These are phyloP conservation scores for Heliamphora exappendiculata DNA, from an alignment of 148 eudicot genomes.

Conservation along the genomic window DNA sequence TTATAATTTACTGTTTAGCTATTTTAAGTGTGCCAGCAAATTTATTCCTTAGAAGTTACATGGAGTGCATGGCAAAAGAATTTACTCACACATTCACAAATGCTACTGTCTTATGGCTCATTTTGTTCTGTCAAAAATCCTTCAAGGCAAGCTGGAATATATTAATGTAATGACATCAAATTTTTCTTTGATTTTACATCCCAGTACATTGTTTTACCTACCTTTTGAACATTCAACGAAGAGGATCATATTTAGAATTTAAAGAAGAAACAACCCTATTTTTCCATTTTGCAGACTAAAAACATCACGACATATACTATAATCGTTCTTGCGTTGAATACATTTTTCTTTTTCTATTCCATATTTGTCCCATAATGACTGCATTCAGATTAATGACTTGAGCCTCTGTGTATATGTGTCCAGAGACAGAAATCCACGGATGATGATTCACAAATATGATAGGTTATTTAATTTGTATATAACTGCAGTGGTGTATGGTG, in stretches of 20 bases:
- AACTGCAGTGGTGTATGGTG: background rate
- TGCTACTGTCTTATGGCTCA: background rate
- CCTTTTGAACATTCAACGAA: background rate
- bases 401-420: background rate
- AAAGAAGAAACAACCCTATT: background rate
- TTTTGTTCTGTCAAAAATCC: background rate
- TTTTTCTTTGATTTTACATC: background rate
- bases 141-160: background rate
- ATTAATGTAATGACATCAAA: background rate
- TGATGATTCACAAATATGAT: background rate
- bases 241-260: background rate
- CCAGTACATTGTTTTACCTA: background rate
- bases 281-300: too few species aligned
- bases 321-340: background rate
- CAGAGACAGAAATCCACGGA: background rate
- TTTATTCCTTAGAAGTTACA: too few species aligned
- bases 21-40: background rate
- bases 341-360: background rate
- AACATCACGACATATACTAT: too few species aligned
- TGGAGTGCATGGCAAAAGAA: too few species aligned
- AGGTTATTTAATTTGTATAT: background rate
- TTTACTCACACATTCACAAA: background rate
- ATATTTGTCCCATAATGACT: background rate
- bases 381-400: background rate
- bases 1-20: background rate